phyloP scores from a whole-genome alignment of 2,329 filamentous ascomycete species.

The Cercospora janseana region DNA sequence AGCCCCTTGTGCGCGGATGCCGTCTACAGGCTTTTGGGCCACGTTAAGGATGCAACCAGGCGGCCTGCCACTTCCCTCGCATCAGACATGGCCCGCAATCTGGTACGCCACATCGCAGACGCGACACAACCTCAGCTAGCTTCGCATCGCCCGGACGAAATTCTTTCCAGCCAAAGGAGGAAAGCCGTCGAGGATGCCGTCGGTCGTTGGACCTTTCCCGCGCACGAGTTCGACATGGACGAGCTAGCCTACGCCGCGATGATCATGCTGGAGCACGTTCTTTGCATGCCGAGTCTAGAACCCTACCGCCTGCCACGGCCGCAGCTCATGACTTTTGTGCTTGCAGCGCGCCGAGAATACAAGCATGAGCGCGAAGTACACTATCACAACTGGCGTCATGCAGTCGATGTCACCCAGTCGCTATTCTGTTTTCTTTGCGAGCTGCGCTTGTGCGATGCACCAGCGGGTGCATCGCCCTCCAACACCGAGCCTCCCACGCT shows the following conservation, averaged over 20 bases:
- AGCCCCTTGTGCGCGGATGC: constrained; percentile 70
- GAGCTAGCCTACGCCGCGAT: constrained; percentile 83
- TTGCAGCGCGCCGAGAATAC: constrained; percentile 89
- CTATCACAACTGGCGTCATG: constrained; percentile 98
- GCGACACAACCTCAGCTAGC: constrained; percentile 24
- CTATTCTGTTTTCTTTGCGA: constrained; percentile 88
- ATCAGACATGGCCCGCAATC: constrained; percentile 34
- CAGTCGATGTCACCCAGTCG: constrained; percentile 92
- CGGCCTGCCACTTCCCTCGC: constrained; percentile 32
- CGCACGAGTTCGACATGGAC: constrained; percentile 85
- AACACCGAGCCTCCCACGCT: constrained; percentile 24
- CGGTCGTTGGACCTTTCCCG: constrained; percentile 82
- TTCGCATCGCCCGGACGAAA: constrained; percentile 55
- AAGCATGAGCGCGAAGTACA: constrained; percentile 58
- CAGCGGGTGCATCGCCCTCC: constrained; percentile 54
- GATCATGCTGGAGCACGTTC: constrained; percentile 84
- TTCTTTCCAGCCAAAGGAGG: constrained; percentile 61
- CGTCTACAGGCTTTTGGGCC: constrained; percentile 34
- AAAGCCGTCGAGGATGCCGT: constrained; percentile 64
- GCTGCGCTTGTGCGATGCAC: constrained; percentile 55
- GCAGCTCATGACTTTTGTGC: constrained; percentile 78
- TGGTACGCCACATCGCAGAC: constrained; percentile 33
- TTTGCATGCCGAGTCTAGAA: constrained; percentile 76
- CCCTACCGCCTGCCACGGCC: constrained; percentile 48
- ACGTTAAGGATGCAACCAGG: constrained; percentile 33